These are phyloP conservation scores for Liquidambar formosana DNA, from an alignment of 164 flowering plant species.

Conservation along the genomic window DNA sequence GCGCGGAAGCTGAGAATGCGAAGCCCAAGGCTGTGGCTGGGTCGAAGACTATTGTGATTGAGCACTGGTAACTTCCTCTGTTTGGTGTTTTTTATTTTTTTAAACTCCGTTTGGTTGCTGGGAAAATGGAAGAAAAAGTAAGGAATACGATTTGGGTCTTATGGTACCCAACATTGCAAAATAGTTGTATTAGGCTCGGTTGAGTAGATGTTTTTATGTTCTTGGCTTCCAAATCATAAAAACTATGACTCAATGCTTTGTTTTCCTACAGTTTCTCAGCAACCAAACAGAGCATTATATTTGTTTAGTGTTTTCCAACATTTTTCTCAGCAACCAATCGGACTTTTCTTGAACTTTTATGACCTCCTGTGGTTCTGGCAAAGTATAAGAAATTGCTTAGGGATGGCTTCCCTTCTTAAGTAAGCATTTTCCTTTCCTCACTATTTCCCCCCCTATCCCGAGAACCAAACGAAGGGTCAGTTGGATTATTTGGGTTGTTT, in stretches of 20 bases:
- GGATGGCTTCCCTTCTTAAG: too few relatives aligned
- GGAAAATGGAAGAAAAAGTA: neutral
- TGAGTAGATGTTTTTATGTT: neutral
- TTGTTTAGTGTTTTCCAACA: neutral
- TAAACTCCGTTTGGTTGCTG: neutral
- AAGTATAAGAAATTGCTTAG: too few relatives aligned
- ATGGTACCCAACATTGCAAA: neutral
- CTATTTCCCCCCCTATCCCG: too few relatives aligned
- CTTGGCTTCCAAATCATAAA: neutral
- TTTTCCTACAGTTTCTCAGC: neutral
- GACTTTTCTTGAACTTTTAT: too few relatives aligned
- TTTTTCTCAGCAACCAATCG: too few relatives aligned
- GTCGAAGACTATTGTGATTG: constrained; percentile 30
- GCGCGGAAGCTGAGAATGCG: neutral
- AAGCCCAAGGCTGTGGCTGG: constrained; percentile 1
- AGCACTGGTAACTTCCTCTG: constrained; percentile 32
- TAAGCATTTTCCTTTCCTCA: too few relatives aligned
- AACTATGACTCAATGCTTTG: neutral
- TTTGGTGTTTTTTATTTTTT: neutral
- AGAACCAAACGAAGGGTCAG: too few relatives aligned
- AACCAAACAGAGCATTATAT: neutral
- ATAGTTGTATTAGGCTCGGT: neutral
- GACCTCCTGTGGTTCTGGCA: too few relatives aligned
- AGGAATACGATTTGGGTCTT: neutral
- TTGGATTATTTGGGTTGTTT: too few relatives aligned